Percentiles rank a stretch among this genome's conserved stretches.
phyloP scores from a whole-genome alignment of 371 early-diverging fungal genomes.

The Mucor circinelloides region DNA sequence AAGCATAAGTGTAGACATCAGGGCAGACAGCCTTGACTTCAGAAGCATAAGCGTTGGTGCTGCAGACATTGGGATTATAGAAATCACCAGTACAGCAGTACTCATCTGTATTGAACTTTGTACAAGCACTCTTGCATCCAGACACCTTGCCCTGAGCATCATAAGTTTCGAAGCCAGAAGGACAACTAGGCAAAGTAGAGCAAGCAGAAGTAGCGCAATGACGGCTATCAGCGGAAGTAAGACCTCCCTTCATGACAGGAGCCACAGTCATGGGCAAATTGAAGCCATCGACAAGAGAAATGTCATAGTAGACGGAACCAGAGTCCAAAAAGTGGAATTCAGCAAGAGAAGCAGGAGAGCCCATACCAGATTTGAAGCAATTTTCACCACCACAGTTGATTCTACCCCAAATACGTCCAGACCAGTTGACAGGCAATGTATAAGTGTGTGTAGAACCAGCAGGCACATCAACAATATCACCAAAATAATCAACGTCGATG shows the following conservation, averaged over 20 bases:
- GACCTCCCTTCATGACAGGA: slow-evolving; percentile 24
- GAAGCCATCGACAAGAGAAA: slow-evolving; percentile 47
- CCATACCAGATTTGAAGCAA: slow-evolving; percentile 28
- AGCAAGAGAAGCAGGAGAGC: slow-evolving; percentile 36
- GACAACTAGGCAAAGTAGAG: slow-evolving; percentile 33
- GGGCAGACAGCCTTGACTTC: slow-evolving; percentile 41
- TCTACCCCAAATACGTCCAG: slow-evolving; percentile 46
- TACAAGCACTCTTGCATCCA: slow-evolving; percentile 44
- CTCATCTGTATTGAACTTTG: slow-evolving; percentile 35
- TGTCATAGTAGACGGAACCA: slow-evolving; percentile 36
- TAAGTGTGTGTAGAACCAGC: slow-evolving; percentile 21
- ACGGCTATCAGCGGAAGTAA: slow-evolving; percentile 11
- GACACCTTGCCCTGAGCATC: slow-evolving; percentile 26
- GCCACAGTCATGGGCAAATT: slow-evolving; percentile 39
- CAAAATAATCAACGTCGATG: slow-evolving; percentile 18
- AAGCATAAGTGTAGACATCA: slow-evolving; percentile 58
- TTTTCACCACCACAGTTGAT: slow-evolving; percentile 16
- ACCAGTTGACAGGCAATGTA: slow-evolving; percentile 30
- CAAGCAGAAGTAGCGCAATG: slow-evolving; percentile 37
- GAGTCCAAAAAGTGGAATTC: slow-evolving; percentile 38
- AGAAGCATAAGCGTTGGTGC: slow-evolving; percentile 30
- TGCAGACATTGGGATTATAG: slow-evolving; percentile 30
- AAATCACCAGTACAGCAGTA: slow-evolving; percentile 46
- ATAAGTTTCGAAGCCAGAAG: slow-evolving; percentile 27
- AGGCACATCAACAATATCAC: slow-evolving; percentile 13